Percentiles rank a stretch among this genome's conserved stretches.
These are phyloP conservation scores for Haberlea rhodopensis DNA, from an alignment of 257 asterid species.

Conservation along the genomic window DNA sequence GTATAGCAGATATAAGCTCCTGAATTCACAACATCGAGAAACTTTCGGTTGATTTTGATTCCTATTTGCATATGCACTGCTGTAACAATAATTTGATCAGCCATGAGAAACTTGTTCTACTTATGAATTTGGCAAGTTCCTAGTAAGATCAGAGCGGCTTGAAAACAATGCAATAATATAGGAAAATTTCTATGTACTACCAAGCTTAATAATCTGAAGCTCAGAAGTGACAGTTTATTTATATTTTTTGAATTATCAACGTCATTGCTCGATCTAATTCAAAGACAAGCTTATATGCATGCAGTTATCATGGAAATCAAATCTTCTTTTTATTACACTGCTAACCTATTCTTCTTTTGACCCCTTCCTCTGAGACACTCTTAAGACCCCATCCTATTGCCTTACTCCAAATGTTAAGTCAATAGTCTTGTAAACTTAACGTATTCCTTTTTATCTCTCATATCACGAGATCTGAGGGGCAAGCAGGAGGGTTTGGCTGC, in stretches of 20 bases:
- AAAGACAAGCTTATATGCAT: not conserved
- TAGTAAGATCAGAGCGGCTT: not conserved
- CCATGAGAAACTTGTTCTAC: conserved; percentile 3
- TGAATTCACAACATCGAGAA: conserved; percentile 1
- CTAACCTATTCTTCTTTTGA: not conserved
- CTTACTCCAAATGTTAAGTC: not conserved
- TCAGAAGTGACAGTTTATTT: not conserved
- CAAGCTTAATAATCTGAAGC: not conserved
- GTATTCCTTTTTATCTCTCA: not conserved
- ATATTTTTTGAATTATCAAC: not conserved
- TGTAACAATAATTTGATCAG: not conserved
- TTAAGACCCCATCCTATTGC: not conserved
- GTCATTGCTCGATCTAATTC: not conserved
- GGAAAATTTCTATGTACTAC: not conserved
- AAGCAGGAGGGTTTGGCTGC: too few relatives aligned
- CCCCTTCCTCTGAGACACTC: not conserved
- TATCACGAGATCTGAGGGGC: not conserved
- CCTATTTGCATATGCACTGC: not conserved
- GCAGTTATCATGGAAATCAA: not conserved
- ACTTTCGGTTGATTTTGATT: conserved; percentile 6
- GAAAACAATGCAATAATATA: not conserved
- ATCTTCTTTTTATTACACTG: not conserved
- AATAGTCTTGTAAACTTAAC: too few relatives aligned
- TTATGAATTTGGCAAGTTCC: not conserved
- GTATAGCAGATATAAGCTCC: not conserved